Evolutionary conservation across 352 stramenopile species (phyloP), one percentile per base, ranked within the genome.

Genomic region (Hyaloperonospora brassicae): DNA sequence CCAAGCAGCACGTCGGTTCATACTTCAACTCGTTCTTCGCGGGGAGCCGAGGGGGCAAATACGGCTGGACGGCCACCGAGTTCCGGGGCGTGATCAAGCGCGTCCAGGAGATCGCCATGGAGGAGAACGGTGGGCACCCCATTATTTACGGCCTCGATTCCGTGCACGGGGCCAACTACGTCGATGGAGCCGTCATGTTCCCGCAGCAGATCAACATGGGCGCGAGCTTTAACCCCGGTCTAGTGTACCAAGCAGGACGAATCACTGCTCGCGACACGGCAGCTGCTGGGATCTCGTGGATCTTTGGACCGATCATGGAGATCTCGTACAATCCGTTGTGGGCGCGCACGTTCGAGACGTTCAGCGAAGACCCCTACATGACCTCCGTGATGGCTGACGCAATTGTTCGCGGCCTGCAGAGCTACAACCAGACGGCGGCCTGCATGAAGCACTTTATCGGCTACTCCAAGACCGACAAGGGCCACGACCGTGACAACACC

Each of bases 301-400:
- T 97, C 5, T 97, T 96, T 59, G 70, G 67, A 30, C 88, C 88
- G 0, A 80, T 95, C 8, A 59, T 83, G 7, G 76, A 85, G 41
- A 64, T 97, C 36, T 73, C 75, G 0, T 76, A 84, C 35, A 84
- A 96, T 50, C 75, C 84, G 7, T 61, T 86, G 34, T 96, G 88
- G 87, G 61, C 76, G 13, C 68, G 88, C 2, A 84, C 89, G 0
- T 96, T 81, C 44, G 90, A 97, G 66, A 96, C 87, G 9, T 97
- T 95, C 72, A 86, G 90, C 5, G 84, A 96, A 70, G 87, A 96
- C 55, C 81, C 84, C 0, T 61, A 82, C 25, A 24, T 95, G 7
- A 79, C 79, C 1, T 76, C 79, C 0, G 57, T 76, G n/a, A 81
- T 96, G 70, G 84, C 66, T 0, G 54, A 60, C 23, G 58, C 68